Conservation (phyloP, 169 alveolate genomes). For the Plasmodium sp. region DNA sequence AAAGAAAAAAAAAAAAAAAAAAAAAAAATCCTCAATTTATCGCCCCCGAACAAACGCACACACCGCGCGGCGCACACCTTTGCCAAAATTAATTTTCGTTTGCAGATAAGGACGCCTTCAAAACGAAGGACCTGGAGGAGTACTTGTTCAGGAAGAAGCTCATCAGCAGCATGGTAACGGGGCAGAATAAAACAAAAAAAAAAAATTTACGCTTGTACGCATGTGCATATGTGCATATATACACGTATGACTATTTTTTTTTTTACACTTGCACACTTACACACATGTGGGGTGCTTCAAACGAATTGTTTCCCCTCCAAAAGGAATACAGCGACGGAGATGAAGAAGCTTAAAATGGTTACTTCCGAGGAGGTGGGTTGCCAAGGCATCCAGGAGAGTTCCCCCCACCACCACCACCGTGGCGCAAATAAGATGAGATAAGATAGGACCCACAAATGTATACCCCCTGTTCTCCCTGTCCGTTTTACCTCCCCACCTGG, state of each 20-base stretch:
- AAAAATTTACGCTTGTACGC: not conserved
- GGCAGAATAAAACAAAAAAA: not conserved
- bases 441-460: not conserved
- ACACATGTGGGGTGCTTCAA: not conserved
- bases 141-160: constrained; percentile 48
- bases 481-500: not conserved
- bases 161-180: constrained; percentile 46
- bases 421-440: not conserved
- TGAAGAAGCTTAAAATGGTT: constrained; percentile 26
- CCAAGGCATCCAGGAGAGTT: not conserved
- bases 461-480: not conserved
- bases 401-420: not conserved
- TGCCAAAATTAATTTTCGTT: not conserved
- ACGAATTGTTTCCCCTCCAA: constrained; percentile 2
- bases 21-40: not conserved
- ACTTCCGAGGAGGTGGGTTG: not conserved
- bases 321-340: constrained; percentile 46
- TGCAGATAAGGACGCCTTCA: constrained; percentile 51
- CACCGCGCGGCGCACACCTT: not conserved
- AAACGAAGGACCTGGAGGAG: constrained; percentile 58
- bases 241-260: not conserved
- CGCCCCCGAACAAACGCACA: not conserved
- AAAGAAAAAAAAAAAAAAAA: not conserved
- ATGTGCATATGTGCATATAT: not conserved
- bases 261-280: not conserved